These are phyloP conservation scores for Diutina neorugosa DNA, from an alignment of 1,139 yeast species.

Conservation along the genomic window DNA sequence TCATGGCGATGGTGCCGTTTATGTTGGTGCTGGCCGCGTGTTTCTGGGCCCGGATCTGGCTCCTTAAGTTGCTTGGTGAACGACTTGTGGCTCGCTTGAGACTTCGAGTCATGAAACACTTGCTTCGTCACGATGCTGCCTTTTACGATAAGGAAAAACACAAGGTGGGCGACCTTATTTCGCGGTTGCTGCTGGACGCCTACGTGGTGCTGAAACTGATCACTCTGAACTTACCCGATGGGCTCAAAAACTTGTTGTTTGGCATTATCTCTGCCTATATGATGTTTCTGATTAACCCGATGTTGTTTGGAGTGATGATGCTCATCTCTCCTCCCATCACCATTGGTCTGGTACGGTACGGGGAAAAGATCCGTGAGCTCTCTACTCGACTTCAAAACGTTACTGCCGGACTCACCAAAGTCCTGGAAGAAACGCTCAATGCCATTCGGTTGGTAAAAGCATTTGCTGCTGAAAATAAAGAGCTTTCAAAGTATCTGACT, in stretches of 20 bases:
- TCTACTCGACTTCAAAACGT: slow-evolving; percentile 35
- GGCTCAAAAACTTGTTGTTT: slow-evolving; percentile 33
- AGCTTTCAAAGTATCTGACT: slow-evolving; percentile 26
- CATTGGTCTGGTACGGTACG: slow-evolving; percentile 38
- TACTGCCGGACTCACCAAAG: slow-evolving; percentile 35
- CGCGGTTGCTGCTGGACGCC: slow-evolving; percentile 42
- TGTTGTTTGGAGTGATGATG: slow-evolving; percentile 36
- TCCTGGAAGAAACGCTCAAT: slow-evolving; percentile 33
- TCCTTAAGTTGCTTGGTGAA: slow-evolving; percentile 18
- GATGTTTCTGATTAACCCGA: slow-evolving; percentile 36
- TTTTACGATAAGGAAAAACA: slow-evolving; percentile 41
- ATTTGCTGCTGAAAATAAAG: slow-evolving; percentile 34
- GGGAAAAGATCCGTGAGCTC: slow-evolving; percentile 31
- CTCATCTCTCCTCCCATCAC: slow-evolving; percentile 43
- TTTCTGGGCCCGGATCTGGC: slow-evolving; percentile 18
- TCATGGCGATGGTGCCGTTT: slow-evolving; percentile 33
- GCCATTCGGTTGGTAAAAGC: slow-evolving; percentile 34
- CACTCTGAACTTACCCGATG: slow-evolving; percentile 36
- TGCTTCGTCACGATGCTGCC: slow-evolving; percentile 38
- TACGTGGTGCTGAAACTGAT: slow-evolving; percentile 37
- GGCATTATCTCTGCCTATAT: slow-evolving; percentile 34
- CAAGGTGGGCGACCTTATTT: slow-evolving; percentile 44
- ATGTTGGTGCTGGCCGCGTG: slow-evolving; percentile 13
- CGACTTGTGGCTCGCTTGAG: slow-evolving; percentile 31
- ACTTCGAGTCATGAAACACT: slow-evolving; percentile 34